Evolutionary conservation across 352 stramenopile species (phyloP).

Genomic region (Globisporangium spiculum): DNA sequence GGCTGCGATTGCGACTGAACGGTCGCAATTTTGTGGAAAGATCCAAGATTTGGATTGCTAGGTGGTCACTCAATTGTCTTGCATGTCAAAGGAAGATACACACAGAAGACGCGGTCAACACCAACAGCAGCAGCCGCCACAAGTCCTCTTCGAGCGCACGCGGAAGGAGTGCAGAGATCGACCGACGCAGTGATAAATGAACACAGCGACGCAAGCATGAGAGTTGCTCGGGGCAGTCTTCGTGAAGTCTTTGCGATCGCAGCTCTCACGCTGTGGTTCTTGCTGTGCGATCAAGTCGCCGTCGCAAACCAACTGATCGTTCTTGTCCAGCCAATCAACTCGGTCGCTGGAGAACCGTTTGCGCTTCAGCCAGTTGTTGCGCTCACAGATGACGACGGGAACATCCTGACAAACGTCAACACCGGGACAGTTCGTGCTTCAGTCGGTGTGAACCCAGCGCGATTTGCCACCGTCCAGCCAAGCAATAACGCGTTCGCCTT

Average conservation of each 20-base stretch:
- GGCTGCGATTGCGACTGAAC: neutral
- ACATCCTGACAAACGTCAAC: slow-evolving; percentile 65
- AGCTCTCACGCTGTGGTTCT: neutral
- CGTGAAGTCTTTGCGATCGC: neutral
- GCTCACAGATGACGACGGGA: slow-evolving; percentile 72
- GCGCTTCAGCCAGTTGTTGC: slow-evolving; percentile 61
- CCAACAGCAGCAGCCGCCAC: neutral
- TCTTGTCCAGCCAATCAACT: slow-evolving; percentile 65
- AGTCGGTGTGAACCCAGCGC: slow-evolving; percentile 51
- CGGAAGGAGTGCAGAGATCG: neutral
- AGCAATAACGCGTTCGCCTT: slow-evolving; percentile 55
- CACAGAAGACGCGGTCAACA: neutral
- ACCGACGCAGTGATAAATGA: neutral
- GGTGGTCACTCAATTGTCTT: neutral
- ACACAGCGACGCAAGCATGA: neutral
- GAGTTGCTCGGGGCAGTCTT: neutral
- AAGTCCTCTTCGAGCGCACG: neutral
- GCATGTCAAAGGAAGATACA: neutral
- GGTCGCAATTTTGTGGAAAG: slow-evolving; percentile 6
- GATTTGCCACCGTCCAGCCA: slow-evolving; percentile 51
- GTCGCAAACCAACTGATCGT: slow-evolving; percentile 49
- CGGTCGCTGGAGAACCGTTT: slow-evolving; percentile 58
- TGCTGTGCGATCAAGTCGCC: slow-evolving; percentile 6
- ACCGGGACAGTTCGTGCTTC: slow-evolving; percentile 48
- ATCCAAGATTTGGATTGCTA: slow-evolving; percentile 9